Percentiles rank a stretch among this genome's conserved stretches.
These are phyloP conservation scores for Wallacemonas sp. DNA, from an alignment of 208 protist species.

Conservation along the genomic window DNA sequence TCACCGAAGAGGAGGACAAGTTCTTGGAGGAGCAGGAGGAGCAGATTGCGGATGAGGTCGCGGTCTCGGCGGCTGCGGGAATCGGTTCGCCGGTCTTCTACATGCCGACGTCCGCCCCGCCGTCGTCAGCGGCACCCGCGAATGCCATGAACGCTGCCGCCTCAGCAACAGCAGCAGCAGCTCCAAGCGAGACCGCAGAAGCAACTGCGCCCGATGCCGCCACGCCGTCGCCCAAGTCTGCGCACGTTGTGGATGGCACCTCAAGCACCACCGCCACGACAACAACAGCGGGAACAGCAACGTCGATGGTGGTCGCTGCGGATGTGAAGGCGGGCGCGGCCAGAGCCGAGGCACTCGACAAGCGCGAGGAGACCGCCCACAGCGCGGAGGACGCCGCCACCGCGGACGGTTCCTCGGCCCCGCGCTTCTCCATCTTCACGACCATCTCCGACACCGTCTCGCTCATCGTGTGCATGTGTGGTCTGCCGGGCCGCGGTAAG, in stretches of 20 bases:
- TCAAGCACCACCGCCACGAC: neutral
- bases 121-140: neutral
- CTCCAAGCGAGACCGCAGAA: neutral
- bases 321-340: too few relatives aligned
- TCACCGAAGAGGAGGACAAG: constrained; percentile 13
- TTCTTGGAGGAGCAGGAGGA: constrained; percentile 15
- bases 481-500: constrained; percentile 88
- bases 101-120: neutral
- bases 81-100: constrained; percentile 7
- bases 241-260: too few relatives aligned
- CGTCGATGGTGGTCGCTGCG: too few relatives aligned
- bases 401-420: constrained; percentile 10
- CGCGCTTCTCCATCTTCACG: constrained; percentile 72
- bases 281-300: constrained; percentile 17
- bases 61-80: neutral
- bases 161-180: neutral
- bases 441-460: constrained; percentile 76
- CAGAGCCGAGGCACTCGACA: neutral
- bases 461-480: constrained; percentile 90
- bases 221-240: too few relatives aligned
- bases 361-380: constrained; percentile 22
- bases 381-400: constrained; percentile 15
- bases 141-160: neutral
- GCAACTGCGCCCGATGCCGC: too few relatives aligned
- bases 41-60: constrained; percentile 14